phyloP scores from a whole-genome alignment of 257 asterid genomes.

The Agastache rugosa region DNA sequence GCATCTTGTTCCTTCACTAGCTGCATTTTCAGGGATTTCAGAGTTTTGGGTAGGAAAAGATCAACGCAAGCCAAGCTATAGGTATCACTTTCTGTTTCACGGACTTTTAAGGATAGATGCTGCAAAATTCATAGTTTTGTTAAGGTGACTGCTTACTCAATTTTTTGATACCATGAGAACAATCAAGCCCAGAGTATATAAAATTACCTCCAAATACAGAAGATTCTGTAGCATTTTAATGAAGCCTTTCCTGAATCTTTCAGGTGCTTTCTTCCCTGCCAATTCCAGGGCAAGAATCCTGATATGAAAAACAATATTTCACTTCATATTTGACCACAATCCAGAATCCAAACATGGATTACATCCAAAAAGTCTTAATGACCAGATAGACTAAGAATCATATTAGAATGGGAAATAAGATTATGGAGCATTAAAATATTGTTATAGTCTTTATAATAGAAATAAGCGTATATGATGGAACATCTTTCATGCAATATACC shows the following conservation, averaged over 20 bases:
- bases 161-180: neutral
- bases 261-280: constrained; percentile 51
- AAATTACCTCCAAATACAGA: constrained; percentile 67
- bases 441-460: neutral
- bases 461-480: neutral
- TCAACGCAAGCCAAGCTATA: constrained; percentile 42
- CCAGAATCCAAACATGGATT: neutral
- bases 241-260: constrained; percentile 46
- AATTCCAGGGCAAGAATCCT: constrained; percentile 78
- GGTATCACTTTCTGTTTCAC: constrained; percentile 50
- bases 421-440: constrained; percentile 6
- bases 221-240: constrained; percentile 47
- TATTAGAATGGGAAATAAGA: constrained; percentile 2
- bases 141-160: constrained; percentile 33
- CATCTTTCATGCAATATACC: neutral
- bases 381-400: constrained; percentile 11
- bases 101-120: constrained; percentile 69
- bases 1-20: constrained; percentile 49
- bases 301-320: constrained; percentile 34
- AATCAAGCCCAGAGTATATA: neutral
- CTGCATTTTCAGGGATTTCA: constrained; percentile 64
- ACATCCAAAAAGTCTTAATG: neutral
- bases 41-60: constrained; percentile 56
- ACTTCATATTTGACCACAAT: constrained; percentile 1
- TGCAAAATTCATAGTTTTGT: constrained; percentile 46